phyloP scores from a whole-genome alignment of 352 stramenopile genomes.

The Hyphochytrium catenoides region DNA sequence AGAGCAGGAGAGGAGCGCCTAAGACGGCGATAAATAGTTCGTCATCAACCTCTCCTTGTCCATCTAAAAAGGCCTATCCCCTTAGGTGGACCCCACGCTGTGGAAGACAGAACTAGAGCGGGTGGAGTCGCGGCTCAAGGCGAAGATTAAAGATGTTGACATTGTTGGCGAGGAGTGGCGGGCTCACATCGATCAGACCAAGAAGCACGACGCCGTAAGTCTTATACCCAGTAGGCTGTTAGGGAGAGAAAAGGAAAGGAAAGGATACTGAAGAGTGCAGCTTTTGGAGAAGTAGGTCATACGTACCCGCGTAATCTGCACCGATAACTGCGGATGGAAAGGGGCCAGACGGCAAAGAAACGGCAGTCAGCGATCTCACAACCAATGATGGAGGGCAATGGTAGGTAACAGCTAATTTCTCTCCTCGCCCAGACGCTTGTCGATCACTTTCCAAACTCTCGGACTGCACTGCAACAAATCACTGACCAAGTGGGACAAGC shows the following conservation, averaged over 20 bases:
- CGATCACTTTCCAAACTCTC: conserved; percentile 23
- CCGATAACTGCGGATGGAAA: too few species aligned
- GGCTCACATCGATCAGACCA: conserved; percentile 38
- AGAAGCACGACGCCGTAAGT: conserved; percentile 28
- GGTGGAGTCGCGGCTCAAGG: conserved; percentile 35
- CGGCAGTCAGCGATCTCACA: not conserved
- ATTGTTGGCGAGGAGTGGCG: conserved; percentile 58
- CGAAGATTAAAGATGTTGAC: conserved; percentile 23
- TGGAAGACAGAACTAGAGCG: conserved; percentile 60
- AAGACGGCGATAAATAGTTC: too few species aligned
- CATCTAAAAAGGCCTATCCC: conserved; percentile 1
- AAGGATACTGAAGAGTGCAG: too few species aligned
- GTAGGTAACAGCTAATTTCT: too few species aligned
- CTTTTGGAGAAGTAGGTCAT: too few species aligned
- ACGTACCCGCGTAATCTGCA: too few species aligned
- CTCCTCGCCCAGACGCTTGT: conserved; percentile 27
- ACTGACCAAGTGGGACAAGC: conserved; percentile 25
- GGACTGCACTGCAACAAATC: conserved; percentile 30
- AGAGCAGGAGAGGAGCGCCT: too few species aligned
- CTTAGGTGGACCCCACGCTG: conserved; percentile 30
- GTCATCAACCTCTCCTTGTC: too few species aligned
- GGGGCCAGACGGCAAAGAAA: too few species aligned
- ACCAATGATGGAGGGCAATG: not conserved
- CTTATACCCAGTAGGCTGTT: not conserved
- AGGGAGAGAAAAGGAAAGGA: too few species aligned